Evolutionary conservation across 805 yeast genomes (phyloP).

Genomic region (Hanseniaspora meyeri): DNA sequence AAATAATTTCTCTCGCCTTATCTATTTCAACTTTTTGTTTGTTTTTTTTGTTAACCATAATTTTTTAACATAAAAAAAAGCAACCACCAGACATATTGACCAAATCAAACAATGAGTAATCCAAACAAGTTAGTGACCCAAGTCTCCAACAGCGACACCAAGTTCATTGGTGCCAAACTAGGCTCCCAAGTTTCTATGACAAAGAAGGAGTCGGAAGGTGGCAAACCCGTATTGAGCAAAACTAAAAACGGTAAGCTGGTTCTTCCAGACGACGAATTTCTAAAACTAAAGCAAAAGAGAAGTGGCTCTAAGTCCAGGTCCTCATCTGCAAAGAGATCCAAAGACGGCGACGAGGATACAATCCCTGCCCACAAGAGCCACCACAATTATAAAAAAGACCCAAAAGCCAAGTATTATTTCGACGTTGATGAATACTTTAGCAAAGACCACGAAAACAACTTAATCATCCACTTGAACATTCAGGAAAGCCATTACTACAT

Average conservation of each 20-base stretch:
- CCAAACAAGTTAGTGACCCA: constrained; percentile 12
- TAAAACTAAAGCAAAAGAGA: not conserved
- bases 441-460: constrained; percentile 19
- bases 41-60: no score
- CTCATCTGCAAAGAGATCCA: not conserved
- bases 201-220: constrained; percentile 6
- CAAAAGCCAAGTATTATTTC: constrained; percentile 10
- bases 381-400: constrained; percentile 5
- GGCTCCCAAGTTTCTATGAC: constrained; percentile 13
- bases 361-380: not conserved
- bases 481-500: constrained; percentile 65
- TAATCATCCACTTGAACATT: constrained; percentile 63
- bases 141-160: constrained; percentile 6
- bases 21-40: not conserved
- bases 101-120: not conserved
- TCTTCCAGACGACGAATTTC: constrained; percentile 10
- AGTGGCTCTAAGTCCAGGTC: not conserved
- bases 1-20: not conserved
- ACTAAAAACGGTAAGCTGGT: constrained; percentile 12
- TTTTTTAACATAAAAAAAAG: no score
- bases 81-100: not conserved
- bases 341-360: not conserved
- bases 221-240: not conserved
- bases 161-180: constrained; percentile 10
- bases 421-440: constrained; percentile 6